phyloP scores from a whole-genome alignment of 2,329 filamentous ascomycete genomes.

The Xylaria sp. region DNA sequence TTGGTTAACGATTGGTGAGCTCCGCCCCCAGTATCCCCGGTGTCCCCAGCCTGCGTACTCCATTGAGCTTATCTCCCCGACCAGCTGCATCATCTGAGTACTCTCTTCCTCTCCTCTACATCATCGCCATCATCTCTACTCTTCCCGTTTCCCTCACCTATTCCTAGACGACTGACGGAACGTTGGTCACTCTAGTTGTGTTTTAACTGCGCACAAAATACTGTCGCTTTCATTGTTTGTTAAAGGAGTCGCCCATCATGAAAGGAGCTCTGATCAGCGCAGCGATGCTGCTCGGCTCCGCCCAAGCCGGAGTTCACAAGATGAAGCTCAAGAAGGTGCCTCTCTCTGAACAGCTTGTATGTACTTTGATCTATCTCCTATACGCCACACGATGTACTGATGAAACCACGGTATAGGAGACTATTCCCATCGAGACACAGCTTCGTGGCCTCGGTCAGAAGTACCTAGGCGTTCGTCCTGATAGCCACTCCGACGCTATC shows the following conservation, averaged over 20 bases:
- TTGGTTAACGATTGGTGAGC: slow-evolving; percentile 18
- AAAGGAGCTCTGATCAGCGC: slow-evolving; percentile 84
- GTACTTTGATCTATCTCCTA: slow-evolving; percentile 49
- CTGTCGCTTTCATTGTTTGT: slow-evolving; percentile 30
- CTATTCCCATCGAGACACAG: slow-evolving; percentile 82
- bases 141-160: slow-evolving; percentile 15
- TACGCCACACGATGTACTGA: slow-evolving; percentile 36
- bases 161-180: slow-evolving; percentile 3
- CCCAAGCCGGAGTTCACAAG: slow-evolving; percentile 90
- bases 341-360: slow-evolving; percentile 88
- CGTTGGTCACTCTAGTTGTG: background rate
- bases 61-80: slow-evolving; percentile 31
- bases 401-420: slow-evolving; percentile 63
- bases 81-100: slow-evolving; percentile 34
- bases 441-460: slow-evolving; percentile 89
- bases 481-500: slow-evolving; percentile 76
- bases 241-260: slow-evolving; percentile 68
- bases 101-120: slow-evolving; percentile 29
- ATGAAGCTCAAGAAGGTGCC: slow-evolving; percentile 98
- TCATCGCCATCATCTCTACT: slow-evolving; percentile 24
- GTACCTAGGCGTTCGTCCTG: slow-evolving; percentile 86
- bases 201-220: slow-evolving; percentile 7
- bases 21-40: slow-evolving; percentile 26
- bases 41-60: slow-evolving; percentile 14
- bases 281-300: slow-evolving; percentile 82